Base-by-base conservation (phyloP, 1,284 basidiomycete genomes). In the Irpex sp. region DNA sequence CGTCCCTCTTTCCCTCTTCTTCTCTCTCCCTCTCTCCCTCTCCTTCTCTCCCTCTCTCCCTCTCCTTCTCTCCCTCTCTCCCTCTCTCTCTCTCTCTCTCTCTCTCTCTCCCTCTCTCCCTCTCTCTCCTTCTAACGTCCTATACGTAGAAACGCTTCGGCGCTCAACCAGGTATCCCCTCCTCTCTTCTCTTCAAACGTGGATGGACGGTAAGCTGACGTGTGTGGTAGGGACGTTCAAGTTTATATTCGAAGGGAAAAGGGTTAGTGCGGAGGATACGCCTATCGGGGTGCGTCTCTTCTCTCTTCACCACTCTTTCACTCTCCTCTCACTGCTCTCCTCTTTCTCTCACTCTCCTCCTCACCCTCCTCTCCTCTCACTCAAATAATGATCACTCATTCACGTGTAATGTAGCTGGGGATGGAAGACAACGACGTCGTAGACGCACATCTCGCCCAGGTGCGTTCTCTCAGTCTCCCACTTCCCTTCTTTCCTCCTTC, bases 401-500 rank as follows among this genome's bases (percentile, higher is more conserved):
- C 59, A 15, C 8, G 8, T 44, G 2, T 44, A 2, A 44, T 44
- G 5, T 5, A 86, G 84, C 68, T 82, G 52, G 78, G 73, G 1
- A 83, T 87, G 82, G 84, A 85, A 66, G 83, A 85, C 61, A 82
- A 82, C 4, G 85, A 86, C 68, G 75, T 78, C 60, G 80, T 86
- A 58, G 85, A 87, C 69, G 84, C 83, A 3, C 78, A 81, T 69
- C 70, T 86, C 58, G 77, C 79, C 64, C 85, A 87, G 78, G 84
- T 83, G 40, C 40, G 40, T 11, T 26, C 26, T 26, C 26, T 4
- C 26, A 0, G 2, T 26, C 26, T 26, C 26, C 3, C 26, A 26
- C 26, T 26, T 26, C 21, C 3, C 21, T 26, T 3, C 21, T 26
- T 26, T 3, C 3, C 21, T 26, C 21, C 21, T 26, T 26, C 21